Evolutionary conservation across 495 filamentous ascomycete species (phyloP).

Genomic region (Glonium stellatum): DNA sequence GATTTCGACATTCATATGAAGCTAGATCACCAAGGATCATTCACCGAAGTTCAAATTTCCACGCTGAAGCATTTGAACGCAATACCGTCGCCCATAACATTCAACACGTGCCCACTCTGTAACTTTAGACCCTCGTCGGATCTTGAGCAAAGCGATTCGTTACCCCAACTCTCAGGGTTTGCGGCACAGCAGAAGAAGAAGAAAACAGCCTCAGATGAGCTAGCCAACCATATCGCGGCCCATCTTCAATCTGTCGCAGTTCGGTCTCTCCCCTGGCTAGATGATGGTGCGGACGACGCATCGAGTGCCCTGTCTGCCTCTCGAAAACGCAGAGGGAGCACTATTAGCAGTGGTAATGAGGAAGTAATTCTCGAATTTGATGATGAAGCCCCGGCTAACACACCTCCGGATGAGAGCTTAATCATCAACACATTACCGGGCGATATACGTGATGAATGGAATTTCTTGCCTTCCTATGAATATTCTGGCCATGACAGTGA

Average conservation of each 20-base stretch:
- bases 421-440: not conserved
- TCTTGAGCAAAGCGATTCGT: not conserved
- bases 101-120: slow-evolving; percentile 10
- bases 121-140: not conserved
- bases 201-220: not conserved
- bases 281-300: slow-evolving; percentile 8
- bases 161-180: not conserved
- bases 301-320: not conserved
- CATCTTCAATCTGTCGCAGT: slow-evolving; percentile 10
- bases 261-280: slow-evolving; percentile 14
- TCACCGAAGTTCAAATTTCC: slow-evolving; percentile 2
- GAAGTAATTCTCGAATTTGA: not conserved
- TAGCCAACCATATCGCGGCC: slow-evolving; percentile 6
- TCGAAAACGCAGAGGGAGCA: not conserved
- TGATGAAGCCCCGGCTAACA: not conserved
- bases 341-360: not conserved
- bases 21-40: not conserved
- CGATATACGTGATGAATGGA: not conserved
- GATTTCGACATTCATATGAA: slow-evolving; percentile 8
- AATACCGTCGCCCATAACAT: not conserved
- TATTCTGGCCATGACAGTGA: slow-evolving; percentile 14
- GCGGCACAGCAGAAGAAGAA: slow-evolving; percentile 2
- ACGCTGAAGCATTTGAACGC: not conserved
- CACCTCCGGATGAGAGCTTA: not conserved
- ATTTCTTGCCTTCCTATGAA: not conserved